Evolutionary conservation across 2,329 filamentous ascomycete species (phyloP).

Genomic region (Sclerotinia subarctica): DNA sequence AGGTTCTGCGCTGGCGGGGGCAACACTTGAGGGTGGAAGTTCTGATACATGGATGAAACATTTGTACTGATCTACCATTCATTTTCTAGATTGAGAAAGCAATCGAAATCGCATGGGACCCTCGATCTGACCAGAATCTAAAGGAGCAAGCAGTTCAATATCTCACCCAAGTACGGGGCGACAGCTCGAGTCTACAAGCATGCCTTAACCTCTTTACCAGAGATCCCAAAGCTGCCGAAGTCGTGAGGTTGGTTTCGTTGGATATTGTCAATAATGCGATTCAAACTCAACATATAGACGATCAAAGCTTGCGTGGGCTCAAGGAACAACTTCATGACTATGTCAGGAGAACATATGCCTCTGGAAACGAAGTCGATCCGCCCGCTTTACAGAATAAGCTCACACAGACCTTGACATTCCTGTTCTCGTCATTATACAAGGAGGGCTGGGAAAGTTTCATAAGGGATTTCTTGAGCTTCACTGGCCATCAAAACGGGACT

Average conservation of each 20-base stretch:
- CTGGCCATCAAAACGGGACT: slow-evolving; percentile 58
- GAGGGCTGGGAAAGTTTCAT: slow-evolving; percentile 87
- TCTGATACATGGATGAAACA: background rate
- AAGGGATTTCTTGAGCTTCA: slow-evolving; percentile 80
- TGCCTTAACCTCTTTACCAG: slow-evolving; percentile 84
- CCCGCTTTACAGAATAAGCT: slow-evolving; percentile 90
- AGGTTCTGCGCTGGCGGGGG: background rate
- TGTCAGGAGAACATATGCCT: slow-evolving; percentile 70
- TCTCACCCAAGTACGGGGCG: slow-evolving; percentile 71
- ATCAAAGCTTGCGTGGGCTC: slow-evolving; percentile 68
- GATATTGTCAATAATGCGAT: slow-evolving; percentile 93
- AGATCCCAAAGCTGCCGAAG: slow-evolving; percentile 70
- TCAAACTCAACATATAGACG: slow-evolving; percentile 73
- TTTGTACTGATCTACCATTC: slow-evolving; percentile 23
- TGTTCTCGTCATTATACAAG: slow-evolving; percentile 85
- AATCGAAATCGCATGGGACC: slow-evolving; percentile 90
- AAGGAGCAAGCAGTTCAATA: slow-evolving; percentile 82
- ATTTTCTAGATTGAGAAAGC: slow-evolving; percentile 78
- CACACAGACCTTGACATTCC: slow-evolving; percentile 89
- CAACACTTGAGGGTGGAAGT: background rate
- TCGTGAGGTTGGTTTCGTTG: slow-evolving; percentile 83
- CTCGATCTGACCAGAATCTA: slow-evolving; percentile 68
- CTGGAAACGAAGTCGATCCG: slow-evolving; percentile 59
- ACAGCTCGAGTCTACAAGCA: slow-evolving; percentile 85
- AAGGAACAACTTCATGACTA: slow-evolving; percentile 82